A percentile compares a stretch with the other conserved stretches of the same genome.
These are phyloP conservation scores for Ampelomyces quisqualis DNA, from an alignment of 2,329 filamentous ascomycete species.

Conservation along the genomic window DNA sequence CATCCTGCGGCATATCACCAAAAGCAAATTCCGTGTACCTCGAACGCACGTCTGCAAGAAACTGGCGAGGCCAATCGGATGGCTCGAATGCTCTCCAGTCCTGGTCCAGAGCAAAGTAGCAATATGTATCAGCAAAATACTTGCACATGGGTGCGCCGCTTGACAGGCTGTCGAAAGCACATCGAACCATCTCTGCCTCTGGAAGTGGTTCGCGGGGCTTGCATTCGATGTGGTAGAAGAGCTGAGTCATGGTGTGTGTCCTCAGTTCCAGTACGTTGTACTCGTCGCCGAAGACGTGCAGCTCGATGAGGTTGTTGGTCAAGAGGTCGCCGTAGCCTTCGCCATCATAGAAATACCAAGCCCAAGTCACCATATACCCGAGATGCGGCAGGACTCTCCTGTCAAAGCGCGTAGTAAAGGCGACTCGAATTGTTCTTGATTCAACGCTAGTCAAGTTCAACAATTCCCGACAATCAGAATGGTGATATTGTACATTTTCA, in stretches of 20 bases:
- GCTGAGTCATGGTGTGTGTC: background rate
- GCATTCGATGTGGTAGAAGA: background rate
- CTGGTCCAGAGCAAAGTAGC: background rate
- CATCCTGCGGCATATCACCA: too few species aligned
- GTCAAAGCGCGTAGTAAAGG: background rate
- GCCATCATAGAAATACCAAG: background rate
- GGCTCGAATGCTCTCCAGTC: background rate
- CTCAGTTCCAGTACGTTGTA: background rate
- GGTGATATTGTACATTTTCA: background rate
- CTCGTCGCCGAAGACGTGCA: constrained; percentile 1
- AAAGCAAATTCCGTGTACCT: too few species aligned
- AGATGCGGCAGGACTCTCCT: too few species aligned
- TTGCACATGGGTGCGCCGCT: background rate
- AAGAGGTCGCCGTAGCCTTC: background rate
- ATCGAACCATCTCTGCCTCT: background rate
- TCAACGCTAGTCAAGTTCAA: too few species aligned
- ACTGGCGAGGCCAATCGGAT: background rate
- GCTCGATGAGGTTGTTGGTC: background rate
- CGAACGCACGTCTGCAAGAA: too few species aligned
- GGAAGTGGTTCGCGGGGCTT: background rate
- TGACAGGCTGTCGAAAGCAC: background rate
- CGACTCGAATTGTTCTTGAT: too few species aligned
- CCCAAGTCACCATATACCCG: too few species aligned
- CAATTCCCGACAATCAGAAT: background rate
- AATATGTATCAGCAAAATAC: background rate